Conservation (phyloP, 345 rosid genomes). For the Boechera retrofracta region DNA sequence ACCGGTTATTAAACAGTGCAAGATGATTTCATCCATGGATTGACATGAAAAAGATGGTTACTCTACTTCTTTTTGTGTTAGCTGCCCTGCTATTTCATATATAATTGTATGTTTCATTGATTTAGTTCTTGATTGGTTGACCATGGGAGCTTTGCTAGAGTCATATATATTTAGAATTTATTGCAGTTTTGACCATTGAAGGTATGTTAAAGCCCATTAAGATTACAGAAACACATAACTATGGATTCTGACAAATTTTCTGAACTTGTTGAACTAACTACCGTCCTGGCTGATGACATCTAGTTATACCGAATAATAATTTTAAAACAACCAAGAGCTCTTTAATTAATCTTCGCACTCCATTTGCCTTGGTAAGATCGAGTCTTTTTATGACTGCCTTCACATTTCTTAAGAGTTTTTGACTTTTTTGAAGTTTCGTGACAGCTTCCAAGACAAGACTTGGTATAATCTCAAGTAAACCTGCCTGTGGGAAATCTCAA, state of each 20-base stretch:
- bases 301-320: not conserved
- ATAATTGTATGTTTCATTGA: not conserved
- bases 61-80: not conserved
- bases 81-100: not conserved
- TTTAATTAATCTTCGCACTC: not conserved
- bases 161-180: not conserved
- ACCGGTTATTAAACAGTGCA: not conserved
- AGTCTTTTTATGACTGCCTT: not conserved
- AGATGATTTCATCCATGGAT: not conserved
- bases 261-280: not conserved
- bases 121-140: not conserved
- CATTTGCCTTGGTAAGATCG: not conserved
- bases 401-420: not conserved
- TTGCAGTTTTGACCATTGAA: not conserved
- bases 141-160: not conserved
- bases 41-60: not conserved
- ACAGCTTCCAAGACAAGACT: not conserved
- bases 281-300: not conserved
- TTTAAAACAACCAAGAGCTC: not conserved
- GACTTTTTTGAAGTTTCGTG: not conserved
- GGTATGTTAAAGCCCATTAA: not conserved
- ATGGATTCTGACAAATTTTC: not conserved
- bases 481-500: not conserved
- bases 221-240: not conserved
- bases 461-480: not conserved